Evolutionary conservation across 2,329 filamentous ascomycete genomes (phyloP), one percentile per base, ranked within the genome.

Genomic region (Paraconiothyrium sp.): DNA sequence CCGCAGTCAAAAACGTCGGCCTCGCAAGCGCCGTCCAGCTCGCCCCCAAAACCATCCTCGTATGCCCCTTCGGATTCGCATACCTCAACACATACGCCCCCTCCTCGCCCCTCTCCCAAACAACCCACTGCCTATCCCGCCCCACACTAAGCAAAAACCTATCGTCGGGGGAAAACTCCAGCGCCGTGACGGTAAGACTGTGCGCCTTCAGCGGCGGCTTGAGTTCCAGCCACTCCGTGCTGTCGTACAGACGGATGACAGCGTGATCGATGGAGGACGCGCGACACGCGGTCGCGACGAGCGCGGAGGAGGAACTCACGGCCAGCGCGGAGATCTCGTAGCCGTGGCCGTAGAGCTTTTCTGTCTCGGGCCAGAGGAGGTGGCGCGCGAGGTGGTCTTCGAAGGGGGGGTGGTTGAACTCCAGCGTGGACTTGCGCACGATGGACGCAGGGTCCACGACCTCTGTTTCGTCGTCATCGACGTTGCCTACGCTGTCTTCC

Each of bases 301-400:
- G 79, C 3, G 79, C 83, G 13, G 91, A 90, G 70, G 93, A 89
- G 72, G 92, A 87, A 72, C 89, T 93, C 8, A 90, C 86, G 11
- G 94, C 92, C 16, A 97, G 87, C 41, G 92, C 91, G 1, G 93
- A 97, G 54, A 99, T 94, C 79, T 99, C 95, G 80, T 97, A 97
- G 34, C 95, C 95, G 79, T 99, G 95, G 1, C 95, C 95, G 79
- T 99, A 99, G 1, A 99, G 86, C 81, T 99, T 99, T 78, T 99
- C 95, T 7, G 88, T 88, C 76, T 99, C 95, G 3, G 95, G 95
- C 93, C 94, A 99, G 35, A 99, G 88, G 0, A 95, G 97, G 77
- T 96, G 90, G 9, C 94, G 89, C 27, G 93, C 91, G 2, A 99
- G 87, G 58, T 92, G 90, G 77, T 98, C 95, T 78, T 99, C 95